These are phyloP conservation scores for Hyaloscypha variabilis DNA, from an alignment of 495 filamentous ascomycete species.

Conservation along the genomic window DNA sequence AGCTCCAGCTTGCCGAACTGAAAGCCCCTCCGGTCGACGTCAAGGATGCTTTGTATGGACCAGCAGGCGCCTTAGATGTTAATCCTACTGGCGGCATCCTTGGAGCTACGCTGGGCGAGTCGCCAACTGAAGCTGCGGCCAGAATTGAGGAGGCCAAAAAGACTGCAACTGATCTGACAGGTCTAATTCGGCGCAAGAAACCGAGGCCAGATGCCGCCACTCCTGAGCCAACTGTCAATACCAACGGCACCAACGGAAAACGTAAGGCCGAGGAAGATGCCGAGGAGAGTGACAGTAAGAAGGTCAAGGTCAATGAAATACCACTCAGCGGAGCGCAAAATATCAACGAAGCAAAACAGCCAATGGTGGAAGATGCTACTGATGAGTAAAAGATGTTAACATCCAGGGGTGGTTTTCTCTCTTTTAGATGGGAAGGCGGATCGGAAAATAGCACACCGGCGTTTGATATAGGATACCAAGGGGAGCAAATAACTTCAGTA, in stretches of 20 bases:
- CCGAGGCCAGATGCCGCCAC: slow-evolving; percentile 35
- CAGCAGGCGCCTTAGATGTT: slow-evolving; percentile 43
- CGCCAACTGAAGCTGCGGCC: slow-evolving; percentile 61
- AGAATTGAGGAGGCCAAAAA: slow-evolving; percentile 77
- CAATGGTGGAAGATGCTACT: slow-evolving; percentile 29
- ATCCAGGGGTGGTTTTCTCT: not conserved
- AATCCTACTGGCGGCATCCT: slow-evolving; percentile 67
- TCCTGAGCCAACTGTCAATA: slow-evolving; percentile 12
- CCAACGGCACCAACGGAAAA: slow-evolving; percentile 35
- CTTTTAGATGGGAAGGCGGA: slow-evolving; percentile 9
- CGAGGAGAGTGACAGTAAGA: slow-evolving; percentile 42
- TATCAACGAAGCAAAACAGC: slow-evolving; percentile 28
- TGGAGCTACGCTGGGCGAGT: slow-evolving; percentile 71
- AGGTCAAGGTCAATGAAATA: slow-evolving; percentile 33
- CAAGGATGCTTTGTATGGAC: slow-evolving; percentile 49
- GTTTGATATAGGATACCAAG: slow-evolving; percentile 5
- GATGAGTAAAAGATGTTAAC: slow-evolving; percentile 13
- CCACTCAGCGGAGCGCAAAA: slow-evolving; percentile 37
- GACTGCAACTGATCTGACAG: slow-evolving; percentile 81
- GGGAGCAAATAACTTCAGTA: not conserved
- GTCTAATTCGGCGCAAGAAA: slow-evolving; percentile 81
- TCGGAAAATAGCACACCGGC: slow-evolving; percentile 14
- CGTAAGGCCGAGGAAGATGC: slow-evolving; percentile 50
- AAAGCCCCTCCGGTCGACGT: slow-evolving; percentile 69
- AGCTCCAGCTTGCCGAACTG: slow-evolving; percentile 69